Base-by-base conservation (phyloP, 78 protist genomes). In the Dictyostelium purpureum region DNA sequence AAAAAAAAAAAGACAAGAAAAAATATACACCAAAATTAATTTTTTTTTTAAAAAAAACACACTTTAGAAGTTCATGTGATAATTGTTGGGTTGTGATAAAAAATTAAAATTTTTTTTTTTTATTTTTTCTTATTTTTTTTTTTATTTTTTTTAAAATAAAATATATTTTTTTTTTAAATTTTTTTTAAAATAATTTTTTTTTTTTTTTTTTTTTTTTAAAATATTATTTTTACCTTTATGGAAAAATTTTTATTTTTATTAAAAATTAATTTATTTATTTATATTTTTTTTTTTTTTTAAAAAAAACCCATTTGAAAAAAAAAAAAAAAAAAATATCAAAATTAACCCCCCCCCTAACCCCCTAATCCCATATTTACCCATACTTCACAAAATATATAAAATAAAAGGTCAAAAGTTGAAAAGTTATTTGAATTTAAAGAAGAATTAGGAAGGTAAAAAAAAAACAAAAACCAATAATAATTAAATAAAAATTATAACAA, bases 371-470 rank as follows among this genome's bases (percentile, higher is more conserved):
- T 37, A 66, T 38, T 37, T 66, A 66, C 28, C n/a, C 31, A 31
- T 31, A 61, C 31, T 24, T 24, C 1, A n/a, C 24, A 56, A 52
- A 52, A 52, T 18, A 14, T 18, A 57, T 57, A 24, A 31, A 56
- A 49, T 19, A 85, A 73, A 56, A 73, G 57, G 81, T 66, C 43
- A 19, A 75, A 85, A 37, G 18, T 79, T 37, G 81, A 77, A 79
- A 80, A 78, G 14, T 11, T 74, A 52, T 89, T 78, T 28, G 94
- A 89, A 21, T 59, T 89, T 26, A 89, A 79, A 76, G 24, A 69
- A 18, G 94, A 89, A 65, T 77, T 89, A 26, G 94, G 94, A 89
- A 89, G 88, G 94, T 89, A 75, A 52, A 42, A 9, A 2, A 49
- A 16, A 19, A 49, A 16, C n/a, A n/a, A n/a, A 9, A 37, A 66